Conservation (phyloP, 2,329 filamentous ascomycete genomes). For the Boeremia exigua region DNA sequence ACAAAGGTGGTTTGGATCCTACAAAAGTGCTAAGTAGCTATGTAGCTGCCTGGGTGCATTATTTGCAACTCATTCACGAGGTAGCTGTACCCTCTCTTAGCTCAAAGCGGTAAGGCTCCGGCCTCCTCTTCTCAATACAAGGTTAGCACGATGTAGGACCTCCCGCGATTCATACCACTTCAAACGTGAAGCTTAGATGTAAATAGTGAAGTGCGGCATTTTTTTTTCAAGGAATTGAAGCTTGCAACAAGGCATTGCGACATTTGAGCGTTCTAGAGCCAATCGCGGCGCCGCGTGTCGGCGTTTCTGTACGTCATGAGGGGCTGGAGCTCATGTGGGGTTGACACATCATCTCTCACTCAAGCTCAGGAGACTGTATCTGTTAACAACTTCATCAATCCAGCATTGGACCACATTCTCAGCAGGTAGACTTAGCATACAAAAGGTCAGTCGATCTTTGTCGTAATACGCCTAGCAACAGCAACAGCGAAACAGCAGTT, state of each 20-base stretch:
- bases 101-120: neutral
- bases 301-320: conserved; percentile 1
- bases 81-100: no score
- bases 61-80: no score
- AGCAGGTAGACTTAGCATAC: neutral
- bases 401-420: neutral
- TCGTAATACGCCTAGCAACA: no score
- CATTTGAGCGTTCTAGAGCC: neutral
- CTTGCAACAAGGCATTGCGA: conserved; percentile 21
- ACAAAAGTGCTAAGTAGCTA: no score
- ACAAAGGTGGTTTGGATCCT: no score
- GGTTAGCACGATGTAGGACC: neutral
- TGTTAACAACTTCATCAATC: neutral
- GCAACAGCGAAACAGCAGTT: no score
- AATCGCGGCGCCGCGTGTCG: conserved; percentile 1
- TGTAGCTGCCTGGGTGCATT: no score
- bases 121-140: neutral
- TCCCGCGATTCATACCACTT: neutral
- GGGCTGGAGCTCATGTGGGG: conserved; percentile 15
- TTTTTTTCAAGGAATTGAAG: neutral
- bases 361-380: neutral
- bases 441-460: neutral
- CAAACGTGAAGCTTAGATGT: neutral
- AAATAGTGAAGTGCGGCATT: neutral
- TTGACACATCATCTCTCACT: conserved; percentile 8